Conservation (phyloP, 2,329 filamentous ascomycete species). For the Microdochium trichocladiopsis region DNA sequence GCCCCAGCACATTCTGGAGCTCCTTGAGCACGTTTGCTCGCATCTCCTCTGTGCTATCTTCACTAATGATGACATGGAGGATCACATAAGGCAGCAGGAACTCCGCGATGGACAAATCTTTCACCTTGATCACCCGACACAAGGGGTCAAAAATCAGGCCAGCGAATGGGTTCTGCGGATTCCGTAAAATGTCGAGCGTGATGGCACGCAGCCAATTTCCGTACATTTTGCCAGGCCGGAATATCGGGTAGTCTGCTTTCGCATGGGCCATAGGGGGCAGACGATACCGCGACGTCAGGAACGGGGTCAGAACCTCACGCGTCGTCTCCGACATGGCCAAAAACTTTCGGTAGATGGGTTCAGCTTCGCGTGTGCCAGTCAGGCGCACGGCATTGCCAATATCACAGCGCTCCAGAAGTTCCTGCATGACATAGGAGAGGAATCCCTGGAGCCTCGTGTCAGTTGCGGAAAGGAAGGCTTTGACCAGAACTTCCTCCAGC, state of each 20-base stretch:
- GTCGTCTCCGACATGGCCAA: slow-evolving; percentile 67
- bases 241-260: slow-evolving; percentile 69
- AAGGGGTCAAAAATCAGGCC: slow-evolving; percentile 74
- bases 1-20: slow-evolving; percentile 64
- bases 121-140: slow-evolving; percentile 73
- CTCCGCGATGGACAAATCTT: slow-evolving; percentile 78
- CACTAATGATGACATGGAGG: slow-evolving; percentile 73
- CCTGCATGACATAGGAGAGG: slow-evolving; percentile 90
- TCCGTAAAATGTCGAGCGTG: slow-evolving; percentile 74
- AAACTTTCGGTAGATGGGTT: slow-evolving; percentile 68
- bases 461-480: slow-evolving; percentile 83
- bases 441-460: slow-evolving; percentile 86
- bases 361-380: slow-evolving; percentile 38
- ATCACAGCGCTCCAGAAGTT: slow-evolving; percentile 71
- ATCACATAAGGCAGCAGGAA: slow-evolving; percentile 86
- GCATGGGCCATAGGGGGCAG: slow-evolving; percentile 56
- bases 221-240: slow-evolving; percentile 60
- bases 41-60: slow-evolving; percentile 51
- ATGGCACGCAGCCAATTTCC: slow-evolving; percentile 75
- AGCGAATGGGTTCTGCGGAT: slow-evolving; percentile 67
- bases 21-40: slow-evolving; percentile 63
- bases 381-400: slow-evolving; percentile 51
- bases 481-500: slow-evolving; percentile 80
- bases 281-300: slow-evolving; percentile 76
- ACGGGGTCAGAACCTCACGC: slow-evolving; percentile 78